Conservation (phyloP, 805 yeast genomes). For the Kluyveromyces aestuarii region DNA sequence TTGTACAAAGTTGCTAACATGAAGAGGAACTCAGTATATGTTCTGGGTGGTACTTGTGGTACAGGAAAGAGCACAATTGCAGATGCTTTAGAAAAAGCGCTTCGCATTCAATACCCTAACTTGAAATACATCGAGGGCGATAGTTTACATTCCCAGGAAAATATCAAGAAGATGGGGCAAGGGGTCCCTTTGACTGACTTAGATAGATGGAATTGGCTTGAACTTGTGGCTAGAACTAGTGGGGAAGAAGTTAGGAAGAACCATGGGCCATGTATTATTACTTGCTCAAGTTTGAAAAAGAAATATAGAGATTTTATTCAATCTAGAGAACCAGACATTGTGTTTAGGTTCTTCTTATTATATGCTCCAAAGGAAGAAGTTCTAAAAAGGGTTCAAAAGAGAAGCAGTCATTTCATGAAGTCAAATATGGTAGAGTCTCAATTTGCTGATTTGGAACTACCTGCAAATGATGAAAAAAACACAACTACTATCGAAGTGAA, state of each 20-base stretch:
- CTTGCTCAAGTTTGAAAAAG: slow-evolving; percentile 81
- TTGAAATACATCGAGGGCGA: slow-evolving; percentile 82
- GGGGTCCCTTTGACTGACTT: slow-evolving; percentile 81
- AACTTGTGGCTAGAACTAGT: slow-evolving; percentile 36
- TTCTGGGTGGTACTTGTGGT: slow-evolving; percentile 94
- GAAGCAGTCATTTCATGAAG: slow-evolving; percentile 83
- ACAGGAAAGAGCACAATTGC: slow-evolving; percentile 89
- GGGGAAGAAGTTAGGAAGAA: slow-evolving; percentile 31
- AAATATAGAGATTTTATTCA: slow-evolving; percentile 59
- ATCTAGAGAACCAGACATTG: slow-evolving; percentile 23
- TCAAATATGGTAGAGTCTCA: slow-evolving; percentile 76
- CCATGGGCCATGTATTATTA: slow-evolving; percentile 39
- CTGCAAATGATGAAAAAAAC: slow-evolving; percentile 32
- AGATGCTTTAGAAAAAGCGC: slow-evolving; percentile 33
- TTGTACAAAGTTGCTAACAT: neutral
- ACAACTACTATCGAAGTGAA: slow-evolving; percentile 26
- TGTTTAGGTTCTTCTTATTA: slow-evolving; percentile 56
- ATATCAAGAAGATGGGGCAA: slow-evolving; percentile 72
- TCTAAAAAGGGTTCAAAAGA: slow-evolving; percentile 45
- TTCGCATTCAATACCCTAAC: slow-evolving; percentile 22
- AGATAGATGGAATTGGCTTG: slow-evolving; percentile 89
- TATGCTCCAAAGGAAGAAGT: slow-evolving; percentile 57
- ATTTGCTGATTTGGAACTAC: slow-evolving; percentile 65
- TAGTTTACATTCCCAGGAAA: slow-evolving; percentile 57
- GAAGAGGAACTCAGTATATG: slow-evolving; percentile 31